These are phyloP conservation scores for Pinus albicaulis DNA, from an alignment of 75 land plant species.

Conservation along the genomic window DNA sequence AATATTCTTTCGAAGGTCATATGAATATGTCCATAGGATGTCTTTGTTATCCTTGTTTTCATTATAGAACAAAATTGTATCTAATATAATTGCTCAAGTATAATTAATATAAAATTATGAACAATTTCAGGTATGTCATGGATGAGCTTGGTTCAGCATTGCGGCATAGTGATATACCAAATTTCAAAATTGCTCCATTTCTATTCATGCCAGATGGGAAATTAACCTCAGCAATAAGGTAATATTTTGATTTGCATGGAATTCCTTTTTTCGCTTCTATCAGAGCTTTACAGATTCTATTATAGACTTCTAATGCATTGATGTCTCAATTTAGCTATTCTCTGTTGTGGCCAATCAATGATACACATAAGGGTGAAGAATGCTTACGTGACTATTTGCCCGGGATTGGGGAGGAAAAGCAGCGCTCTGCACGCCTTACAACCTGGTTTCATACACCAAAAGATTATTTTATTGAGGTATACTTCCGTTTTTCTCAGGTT, in stretches of 20 bases:
- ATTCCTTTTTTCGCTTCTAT: background rate
- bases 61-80: background rate
- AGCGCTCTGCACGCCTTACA: constrained; percentile 91
- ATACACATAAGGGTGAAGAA: constrained; percentile 78
- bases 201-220: constrained; percentile 94
- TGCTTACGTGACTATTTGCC: constrained; percentile 89
- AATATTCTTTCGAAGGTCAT: too few relatives aligned
- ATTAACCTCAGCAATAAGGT: constrained; percentile 85
- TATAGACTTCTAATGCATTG: background rate
- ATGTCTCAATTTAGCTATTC: constrained; percentile 59
- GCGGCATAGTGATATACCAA: constrained; percentile 87
- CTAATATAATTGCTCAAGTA: background rate
- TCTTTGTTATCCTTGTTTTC: background rate
- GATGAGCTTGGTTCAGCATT: constrained; percentile 97
- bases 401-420: constrained; percentile 94
- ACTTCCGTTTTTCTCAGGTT: background rate
- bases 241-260: background rate
- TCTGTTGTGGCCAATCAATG: constrained; percentile 78
- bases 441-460: constrained; percentile 96
- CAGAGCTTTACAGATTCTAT: background rate
- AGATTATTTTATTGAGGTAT: constrained; percentile 75
- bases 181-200: constrained; percentile 86
- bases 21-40: background rate
- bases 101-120: background rate
- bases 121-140: constrained; percentile 81